Base-by-base conservation (phyloP, 257 asterid species). In the Solanum peruvianum region DNA sequence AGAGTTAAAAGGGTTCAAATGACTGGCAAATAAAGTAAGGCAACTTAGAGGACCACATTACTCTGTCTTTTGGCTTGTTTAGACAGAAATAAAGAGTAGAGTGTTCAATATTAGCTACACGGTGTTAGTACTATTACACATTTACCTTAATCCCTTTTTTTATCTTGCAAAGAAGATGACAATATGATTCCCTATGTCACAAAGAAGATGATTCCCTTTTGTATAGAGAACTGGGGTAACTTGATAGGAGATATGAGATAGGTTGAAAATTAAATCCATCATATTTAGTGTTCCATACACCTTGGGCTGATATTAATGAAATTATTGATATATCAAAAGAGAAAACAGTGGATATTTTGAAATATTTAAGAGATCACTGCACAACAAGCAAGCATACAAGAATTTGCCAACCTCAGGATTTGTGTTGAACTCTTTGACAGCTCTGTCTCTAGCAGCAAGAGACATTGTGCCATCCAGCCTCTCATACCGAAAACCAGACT, bases 391-490 rank as follows among this genome's bases (percentile, higher is more conserved):
- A 89, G 86, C 86, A 72, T 27, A 64, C 60, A 86, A 23, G 87
- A 35, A 80, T 87, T 86, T 45, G 71, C 91, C 80, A 87, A 97
- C 99, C 99, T 95, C 93, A 27, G 98, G 97, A 87, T 93, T 91
- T 25, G 93, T 81, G 92, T 97, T 96, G 87, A 97, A 97, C 80
- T 95, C 98, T 92, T 97, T 97, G 90, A 97, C 99, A 88, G 94
- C 99, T 92, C 91, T 96, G 91, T 96, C 99, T 88, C 99, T 94
- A 77, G 99, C 96, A 88, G 93, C 91, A 89, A 97, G 92, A 80
- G 98, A 91, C 99, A 97, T 97, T 70, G 99, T 93, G 41, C 99
- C 99, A 87, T 97, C 99, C 88, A 97, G 99, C 93, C 99, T 95
- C 84, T 96, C 93, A 78, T 95, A 96, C 75, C 47, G 87, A 87